Percentiles rank a stretch among this genome's conserved stretches.
Evolutionary conservation across 495 filamentous ascomycete species (phyloP).

Genomic region (Cercophora newfieldiana): DNA sequence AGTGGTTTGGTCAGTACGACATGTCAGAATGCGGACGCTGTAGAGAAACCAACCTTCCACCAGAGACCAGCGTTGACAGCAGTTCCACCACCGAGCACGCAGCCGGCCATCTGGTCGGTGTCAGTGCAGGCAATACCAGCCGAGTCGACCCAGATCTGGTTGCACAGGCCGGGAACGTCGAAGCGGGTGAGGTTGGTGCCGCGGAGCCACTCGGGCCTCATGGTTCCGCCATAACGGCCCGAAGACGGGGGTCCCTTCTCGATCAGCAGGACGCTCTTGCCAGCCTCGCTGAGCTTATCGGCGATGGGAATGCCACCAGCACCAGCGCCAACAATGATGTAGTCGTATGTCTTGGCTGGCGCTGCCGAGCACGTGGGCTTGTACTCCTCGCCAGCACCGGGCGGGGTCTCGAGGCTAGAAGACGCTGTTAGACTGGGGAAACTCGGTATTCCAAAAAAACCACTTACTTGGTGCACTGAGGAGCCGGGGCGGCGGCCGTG

Average conservation of each 20-base stretch:
- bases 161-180: conserved; percentile 78
- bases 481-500: conserved; percentile 37
- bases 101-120: conserved; percentile 72
- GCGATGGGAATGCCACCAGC: conserved; percentile 66
- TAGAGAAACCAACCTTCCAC: conserved; percentile 43
- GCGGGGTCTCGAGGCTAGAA: conserved; percentile 16
- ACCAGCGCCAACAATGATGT: conserved; percentile 66
- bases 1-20: background rate
- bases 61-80: conserved; percentile 67
- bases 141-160: conserved; percentile 65
- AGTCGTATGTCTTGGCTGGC: conserved; percentile 59
- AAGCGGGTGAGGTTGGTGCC: conserved; percentile 71
- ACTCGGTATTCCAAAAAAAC: background rate
- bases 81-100: conserved; percentile 75
- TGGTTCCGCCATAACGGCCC: conserved; percentile 56
- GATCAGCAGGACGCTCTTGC: conserved; percentile 64
- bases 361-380: conserved; percentile 37
- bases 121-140: conserved; percentile 66
- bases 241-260: conserved; percentile 65
- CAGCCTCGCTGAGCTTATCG: conserved; percentile 62
- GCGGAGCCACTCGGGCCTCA: conserved; percentile 62
- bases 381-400: conserved; percentile 10
- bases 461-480: conserved; percentile 42
- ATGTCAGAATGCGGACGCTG: background rate
- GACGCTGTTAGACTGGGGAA: background rate